Evolutionary conservation across 1,284 basidiomycete genomes (phyloP).

Genomic region (Moesziomyces sp.): DNA sequence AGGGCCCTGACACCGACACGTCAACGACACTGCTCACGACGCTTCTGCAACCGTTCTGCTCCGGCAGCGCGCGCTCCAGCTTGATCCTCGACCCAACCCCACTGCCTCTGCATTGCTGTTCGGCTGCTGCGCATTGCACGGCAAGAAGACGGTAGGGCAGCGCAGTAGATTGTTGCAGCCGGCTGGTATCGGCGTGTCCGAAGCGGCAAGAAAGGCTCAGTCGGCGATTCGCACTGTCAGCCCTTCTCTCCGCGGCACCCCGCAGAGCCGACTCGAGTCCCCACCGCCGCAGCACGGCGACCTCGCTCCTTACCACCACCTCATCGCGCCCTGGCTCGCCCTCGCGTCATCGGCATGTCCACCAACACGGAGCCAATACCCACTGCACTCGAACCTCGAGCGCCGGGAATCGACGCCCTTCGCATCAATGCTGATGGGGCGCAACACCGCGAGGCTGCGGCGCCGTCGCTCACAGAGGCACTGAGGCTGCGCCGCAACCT

Average conservation of each 20-base stretch:
- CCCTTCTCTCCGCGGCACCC: background rate
- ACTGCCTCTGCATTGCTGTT: too few relatives aligned
- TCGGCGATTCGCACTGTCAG: background rate
- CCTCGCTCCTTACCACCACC: background rate
- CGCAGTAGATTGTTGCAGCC: too few relatives aligned
- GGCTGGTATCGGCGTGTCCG: background rate
- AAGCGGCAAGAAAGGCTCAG: background rate
- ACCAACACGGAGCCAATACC: slow-evolving; percentile 14
- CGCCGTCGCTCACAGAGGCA: slow-evolving; percentile 40
- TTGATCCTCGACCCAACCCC: background rate
- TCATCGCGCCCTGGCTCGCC: background rate
- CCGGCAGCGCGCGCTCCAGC: background rate
- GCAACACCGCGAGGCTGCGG: background rate
- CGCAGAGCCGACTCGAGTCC: background rate
- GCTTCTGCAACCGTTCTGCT: background rate
- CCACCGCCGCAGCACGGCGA: too few relatives aligned
- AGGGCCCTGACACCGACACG: background rate
- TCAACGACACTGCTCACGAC: background rate
- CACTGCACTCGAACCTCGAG: background rate
- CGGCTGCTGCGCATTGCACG: too few relatives aligned
- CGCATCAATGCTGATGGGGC: background rate
- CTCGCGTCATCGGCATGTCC: slow-evolving; percentile 19
- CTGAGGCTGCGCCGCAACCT: slow-evolving; percentile 44
- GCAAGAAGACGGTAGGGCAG: too few relatives aligned
- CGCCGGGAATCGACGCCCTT: background rate